Base-by-base conservation (phyloP, 352 stramenopile species). In the Globisporangium nunn region DNA sequence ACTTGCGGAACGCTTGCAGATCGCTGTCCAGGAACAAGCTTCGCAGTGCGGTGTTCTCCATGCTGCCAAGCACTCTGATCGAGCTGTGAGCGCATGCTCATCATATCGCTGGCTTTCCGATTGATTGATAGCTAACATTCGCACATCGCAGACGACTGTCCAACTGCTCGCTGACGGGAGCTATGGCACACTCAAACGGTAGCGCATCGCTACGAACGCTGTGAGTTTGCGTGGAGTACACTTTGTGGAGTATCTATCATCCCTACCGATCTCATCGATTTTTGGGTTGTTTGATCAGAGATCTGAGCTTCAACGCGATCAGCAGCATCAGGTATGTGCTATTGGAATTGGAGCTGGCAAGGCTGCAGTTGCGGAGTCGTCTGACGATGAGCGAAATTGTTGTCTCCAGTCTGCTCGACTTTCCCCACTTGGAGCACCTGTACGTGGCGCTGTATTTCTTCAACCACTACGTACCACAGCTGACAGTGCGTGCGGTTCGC, bases 261-360 rank as follows among this genome's bases (percentile, higher is more conserved):
- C 41, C 7, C 1, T 46, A 17, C 5, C 6, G 14, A 46, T 23
- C 17, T 23, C 14, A 23, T 3, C 40, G 40, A 4, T 45, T 17
- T 18, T 2, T 39, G 29, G 44, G 11, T 40, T 41, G 6, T 29
- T 52, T 47, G 28, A 28, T 29, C 29, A 63, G 58, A 4, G 51
- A 63, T 30, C n/a, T 63, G 51, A 63, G 58, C 47, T n/a, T 45
- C 44, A 63, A 63, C 12, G 17, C 11, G 17, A 63, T 63, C 47
- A 46, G 35, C 30, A 58, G 51, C 33, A 41, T 63, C 45, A 37
- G 14, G 56, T 61, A 54, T 4, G 2, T 7, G 10, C 35, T 11
- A 11, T 41, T 11, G 8, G 33, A 3, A 15, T 41, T 11, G 4
- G 33, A 37, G 33, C 8, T 8, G 8, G 15, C 10, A 41, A 3